Percentiles rank a stretch among this genome's conserved stretches.
phyloP scores from a whole-genome alignment of 2,329 filamentous ascomycete species.

The Cadophora luteo-olivacea region DNA sequence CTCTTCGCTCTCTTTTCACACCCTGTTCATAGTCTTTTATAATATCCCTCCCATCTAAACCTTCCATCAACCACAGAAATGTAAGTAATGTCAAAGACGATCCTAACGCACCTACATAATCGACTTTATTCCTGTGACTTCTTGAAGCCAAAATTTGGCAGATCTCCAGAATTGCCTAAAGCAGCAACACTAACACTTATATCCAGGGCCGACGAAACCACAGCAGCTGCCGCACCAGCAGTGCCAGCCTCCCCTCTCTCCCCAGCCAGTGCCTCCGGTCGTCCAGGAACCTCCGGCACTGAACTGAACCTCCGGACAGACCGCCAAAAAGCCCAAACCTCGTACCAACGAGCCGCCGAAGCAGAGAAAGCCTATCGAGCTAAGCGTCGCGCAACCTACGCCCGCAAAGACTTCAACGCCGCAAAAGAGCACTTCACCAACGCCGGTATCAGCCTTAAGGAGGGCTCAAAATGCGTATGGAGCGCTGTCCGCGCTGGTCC shows the following conservation, averaged over 20 bases:
- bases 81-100: neutral
- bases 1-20: neutral
- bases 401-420: constrained; percentile 29
- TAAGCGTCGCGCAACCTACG: constrained; percentile 34
- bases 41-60: neutral
- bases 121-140: neutral
- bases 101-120: neutral
- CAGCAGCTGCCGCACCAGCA: neutral
- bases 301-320: constrained; percentile 35
- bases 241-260: neutral
- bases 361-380: constrained; percentile 39
- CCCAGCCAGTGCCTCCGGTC: constrained; percentile 11
- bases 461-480: constrained; percentile 23
- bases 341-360: constrained; percentile 36
- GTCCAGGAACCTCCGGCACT: constrained; percentile 30
- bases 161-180: neutral
- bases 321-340: constrained; percentile 34
- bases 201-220: constrained; percentile 4
- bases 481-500: constrained; percentile 29
- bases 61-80: neutral
- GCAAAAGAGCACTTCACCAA: constrained; percentile 36
- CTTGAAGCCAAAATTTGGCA: neutral
- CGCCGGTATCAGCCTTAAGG: constrained; percentile 25
- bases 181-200: neutral
- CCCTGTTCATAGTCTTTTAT: constrained; percentile 1